A percentile compares a stretch with the other conserved stretches of the same genome.
Conservation (phyloP, 805 yeast genomes). For the Saccharomycopsis oosterbeekiorum region DNA sequence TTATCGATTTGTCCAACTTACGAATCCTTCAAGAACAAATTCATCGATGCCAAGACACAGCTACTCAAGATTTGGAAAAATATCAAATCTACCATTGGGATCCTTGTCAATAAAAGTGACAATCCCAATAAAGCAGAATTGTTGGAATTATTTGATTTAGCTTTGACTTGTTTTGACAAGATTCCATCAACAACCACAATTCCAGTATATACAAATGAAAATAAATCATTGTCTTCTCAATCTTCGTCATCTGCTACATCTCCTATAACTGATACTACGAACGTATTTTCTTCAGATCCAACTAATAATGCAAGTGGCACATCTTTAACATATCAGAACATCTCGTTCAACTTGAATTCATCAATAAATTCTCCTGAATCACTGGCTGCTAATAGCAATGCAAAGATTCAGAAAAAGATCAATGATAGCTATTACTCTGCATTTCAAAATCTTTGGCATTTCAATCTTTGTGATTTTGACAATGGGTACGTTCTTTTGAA, state of each 20-base stretch:
- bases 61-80: conserved; percentile 56
- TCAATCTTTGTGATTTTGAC: conserved; percentile 54
- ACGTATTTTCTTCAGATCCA: neutral
- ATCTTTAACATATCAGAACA: neutral
- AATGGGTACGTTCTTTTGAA: conserved; percentile 40
- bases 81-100: conserved; percentile 42
- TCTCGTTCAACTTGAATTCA: neutral
- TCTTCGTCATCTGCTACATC: conserved; percentile 7
- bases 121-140: conserved; percentile 30
- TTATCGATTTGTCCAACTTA: conserved; percentile 52
- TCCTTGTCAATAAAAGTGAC: conserved; percentile 28
- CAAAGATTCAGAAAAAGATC: conserved; percentile 35
- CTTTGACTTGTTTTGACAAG: conserved; percentile 51
- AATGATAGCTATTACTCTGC: conserved; percentile 56
- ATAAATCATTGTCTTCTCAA: conserved; percentile 24
- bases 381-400: conserved; percentile 23
- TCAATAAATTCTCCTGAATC: neutral
- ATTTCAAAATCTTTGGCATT: conserved; percentile 70
- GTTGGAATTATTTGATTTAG: conserved; percentile 40
- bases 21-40: conserved; percentile 54
- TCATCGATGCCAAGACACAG: conserved; percentile 50
- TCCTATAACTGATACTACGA: conserved; percentile 12
- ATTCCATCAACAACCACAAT: conserved; percentile 39
- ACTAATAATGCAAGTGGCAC: neutral
- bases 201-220: conserved; percentile 23